Base-by-base conservation (phyloP, 2,329 filamentous ascomycete genomes). In the Chaetomium strumarium region DNA sequence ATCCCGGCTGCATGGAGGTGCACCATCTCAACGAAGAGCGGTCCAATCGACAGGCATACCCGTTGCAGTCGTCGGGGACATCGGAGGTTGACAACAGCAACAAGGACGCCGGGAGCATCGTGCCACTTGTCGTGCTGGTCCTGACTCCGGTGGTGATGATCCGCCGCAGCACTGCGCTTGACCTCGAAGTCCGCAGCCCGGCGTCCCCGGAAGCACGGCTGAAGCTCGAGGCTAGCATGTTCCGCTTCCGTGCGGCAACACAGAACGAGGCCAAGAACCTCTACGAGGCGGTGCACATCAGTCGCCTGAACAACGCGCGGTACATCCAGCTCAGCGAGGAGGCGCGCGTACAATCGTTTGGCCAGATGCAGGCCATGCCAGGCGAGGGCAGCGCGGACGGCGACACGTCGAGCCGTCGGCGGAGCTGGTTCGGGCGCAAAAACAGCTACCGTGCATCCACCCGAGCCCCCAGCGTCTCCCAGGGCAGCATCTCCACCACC, bases 101-200 rank as follows among this genome's bases (percentile, higher is more conserved):
- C 38, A 53, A 60, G 29, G 64, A 68, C 11, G 66, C 68, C 33
- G 61, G 69, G 50, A 55, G 66, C 12, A 57, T 64, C 13, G 70
- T 73, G 34, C 80, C 80, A 4, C 67, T 84, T 17, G 72, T 85
- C 40, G 87, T 86, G 6, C 80, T 96, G 33, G 90, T 96, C 64
- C 81, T 99, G 39, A 97, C 92, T 0, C 93, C 93, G 0, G 75
- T 96, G 36, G 92, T 97, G 8, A 86, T 91, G 60, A 84, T 97
- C 56, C 83, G 92, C 57, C 86, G 92, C 63, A 93, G 91, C 62
- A 99, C 90, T 19, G 88, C 88, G 3, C 81, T 99, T 31, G 93
- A 99, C 67, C 88, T 99, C 49, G 93, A 95, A 59, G 89, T 99
- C 58, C 86, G 90, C 46, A 96, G 92, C 7, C 89, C 89, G 1